phyloP scores from a whole-genome alignment of 805 yeast genomes.

The Yarrowia divulgata region DNA sequence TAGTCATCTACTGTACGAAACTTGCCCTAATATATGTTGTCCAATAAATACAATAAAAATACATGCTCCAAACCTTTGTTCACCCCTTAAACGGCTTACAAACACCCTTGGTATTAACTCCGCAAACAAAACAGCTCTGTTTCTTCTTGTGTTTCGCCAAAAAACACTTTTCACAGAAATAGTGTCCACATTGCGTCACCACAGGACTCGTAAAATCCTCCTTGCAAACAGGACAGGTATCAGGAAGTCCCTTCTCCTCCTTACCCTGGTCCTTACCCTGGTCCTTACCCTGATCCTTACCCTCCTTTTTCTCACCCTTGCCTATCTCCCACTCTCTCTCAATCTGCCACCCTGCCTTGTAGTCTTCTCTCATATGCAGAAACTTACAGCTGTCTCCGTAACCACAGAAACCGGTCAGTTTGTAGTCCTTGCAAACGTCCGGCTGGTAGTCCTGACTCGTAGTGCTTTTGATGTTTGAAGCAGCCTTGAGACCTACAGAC shows the following conservation, averaged over 20 bases:
- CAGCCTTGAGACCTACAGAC: constrained; percentile 53
- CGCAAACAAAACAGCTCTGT: constrained; percentile 64
- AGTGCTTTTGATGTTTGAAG: constrained; percentile 63
- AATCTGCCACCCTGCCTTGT: constrained; percentile 70
- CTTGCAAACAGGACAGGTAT: constrained; percentile 67
- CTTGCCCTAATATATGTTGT: no score
- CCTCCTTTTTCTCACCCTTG: no score
- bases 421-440: constrained; percentile 91
- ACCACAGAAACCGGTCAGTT: constrained; percentile 93
- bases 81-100: constrained; percentile 54
- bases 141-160: constrained; percentile 55
- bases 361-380: constrained; percentile 87
- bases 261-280: no score
- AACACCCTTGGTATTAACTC: constrained; percentile 65
- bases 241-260: not conserved
- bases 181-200: constrained; percentile 66
- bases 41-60: no score
- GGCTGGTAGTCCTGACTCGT: constrained; percentile 86
- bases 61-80: no score
- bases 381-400: constrained; percentile 98
- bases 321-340: constrained; percentile 71
- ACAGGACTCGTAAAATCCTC: constrained; percentile 63
- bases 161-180: constrained; percentile 70
- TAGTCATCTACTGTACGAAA: no score
- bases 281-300: no score